Conservation (phyloP, 2,329 filamentous ascomycete species). For the Teratosphaeria viscida region DNA sequence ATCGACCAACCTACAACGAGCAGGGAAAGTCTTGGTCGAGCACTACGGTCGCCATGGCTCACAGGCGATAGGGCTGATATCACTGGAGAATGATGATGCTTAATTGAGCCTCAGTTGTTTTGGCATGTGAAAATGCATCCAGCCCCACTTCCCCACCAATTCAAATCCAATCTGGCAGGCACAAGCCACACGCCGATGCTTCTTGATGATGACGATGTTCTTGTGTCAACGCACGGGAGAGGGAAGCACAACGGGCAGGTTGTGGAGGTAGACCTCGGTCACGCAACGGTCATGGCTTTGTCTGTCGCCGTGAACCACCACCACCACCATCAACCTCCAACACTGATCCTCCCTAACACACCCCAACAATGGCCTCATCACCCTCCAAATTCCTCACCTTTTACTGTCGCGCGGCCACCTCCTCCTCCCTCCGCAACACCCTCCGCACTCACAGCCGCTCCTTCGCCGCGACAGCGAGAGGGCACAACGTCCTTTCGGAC, state of each 20-base stretch:
- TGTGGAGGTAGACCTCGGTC: background rate
- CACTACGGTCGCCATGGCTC: background rate
- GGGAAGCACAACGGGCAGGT: too few species aligned
- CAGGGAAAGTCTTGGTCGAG: constrained; percentile 13
- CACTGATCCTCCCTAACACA: background rate
- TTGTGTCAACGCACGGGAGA: background rate
- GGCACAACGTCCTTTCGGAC: constrained; percentile 5
- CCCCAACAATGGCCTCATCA: constrained; percentile 23
- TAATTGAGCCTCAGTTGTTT: background rate
- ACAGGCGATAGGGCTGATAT: background rate
- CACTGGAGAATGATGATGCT: background rate
- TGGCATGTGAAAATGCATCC: background rate
- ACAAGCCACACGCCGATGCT: background rate
- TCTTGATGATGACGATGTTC: constrained; percentile 1
- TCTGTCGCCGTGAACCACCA: background rate
- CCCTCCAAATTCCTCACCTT: constrained; percentile 31
- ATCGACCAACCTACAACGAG: constrained; percentile 10
- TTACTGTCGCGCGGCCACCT: constrained; percentile 21
- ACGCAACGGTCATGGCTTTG: background rate
- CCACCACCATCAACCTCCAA: background rate
- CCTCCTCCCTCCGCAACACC: constrained; percentile 1
- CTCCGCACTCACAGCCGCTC: background rate
- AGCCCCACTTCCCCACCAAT: background rate
- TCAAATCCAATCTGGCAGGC: background rate
- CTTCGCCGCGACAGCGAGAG: background rate